A percentile compares a stretch with the other conserved stretches of the same genome.
phyloP scores from a whole-genome alignment of 306 rosid species.

The Prunus fruticosa region DNA sequence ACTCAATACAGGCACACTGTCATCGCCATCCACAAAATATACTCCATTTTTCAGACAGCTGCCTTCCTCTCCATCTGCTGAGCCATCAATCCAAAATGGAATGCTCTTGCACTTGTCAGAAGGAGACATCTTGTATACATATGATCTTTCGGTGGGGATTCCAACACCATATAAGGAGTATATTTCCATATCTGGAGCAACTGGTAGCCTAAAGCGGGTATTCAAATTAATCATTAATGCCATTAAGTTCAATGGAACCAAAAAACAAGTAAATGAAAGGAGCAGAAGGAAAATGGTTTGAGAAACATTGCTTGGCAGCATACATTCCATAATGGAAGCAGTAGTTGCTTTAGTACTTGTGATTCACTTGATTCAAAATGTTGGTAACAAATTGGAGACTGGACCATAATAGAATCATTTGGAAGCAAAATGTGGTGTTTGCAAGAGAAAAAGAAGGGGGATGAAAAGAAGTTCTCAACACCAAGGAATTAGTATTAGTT shows the following conservation, averaged over 20 bases:
- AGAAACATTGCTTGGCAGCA: background rate
- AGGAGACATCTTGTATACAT: slow-evolving; percentile 40
- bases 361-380: background rate
- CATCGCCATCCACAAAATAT: slow-evolving; percentile 65
- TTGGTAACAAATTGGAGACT: background rate
- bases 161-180: slow-evolving; percentile 74
- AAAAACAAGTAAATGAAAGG: background rate
- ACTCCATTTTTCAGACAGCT: slow-evolving; percentile 43
- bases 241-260: slow-evolving; percentile 1
- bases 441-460: background rate
- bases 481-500: background rate
- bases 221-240: background rate
- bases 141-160: slow-evolving; percentile 62
- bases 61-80: slow-evolving; percentile 41
- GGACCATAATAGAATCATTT: background rate
- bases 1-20: slow-evolving; percentile 50
- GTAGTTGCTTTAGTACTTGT: background rate
- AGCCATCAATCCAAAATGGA: slow-evolving; percentile 52
- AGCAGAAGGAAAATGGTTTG: background rate
- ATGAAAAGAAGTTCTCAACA: background rate
- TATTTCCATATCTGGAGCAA: slow-evolving; percentile 77
- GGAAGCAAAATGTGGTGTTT: background rate
- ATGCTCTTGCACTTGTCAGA: slow-evolving; percentile 48
- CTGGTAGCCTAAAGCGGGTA: slow-evolving; percentile 51
- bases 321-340: background rate